A percentile compares a stretch with the other conserved stretches of the same genome.
Conservation (phyloP, 163 green algal species). For the Volvox carteri region DNA sequence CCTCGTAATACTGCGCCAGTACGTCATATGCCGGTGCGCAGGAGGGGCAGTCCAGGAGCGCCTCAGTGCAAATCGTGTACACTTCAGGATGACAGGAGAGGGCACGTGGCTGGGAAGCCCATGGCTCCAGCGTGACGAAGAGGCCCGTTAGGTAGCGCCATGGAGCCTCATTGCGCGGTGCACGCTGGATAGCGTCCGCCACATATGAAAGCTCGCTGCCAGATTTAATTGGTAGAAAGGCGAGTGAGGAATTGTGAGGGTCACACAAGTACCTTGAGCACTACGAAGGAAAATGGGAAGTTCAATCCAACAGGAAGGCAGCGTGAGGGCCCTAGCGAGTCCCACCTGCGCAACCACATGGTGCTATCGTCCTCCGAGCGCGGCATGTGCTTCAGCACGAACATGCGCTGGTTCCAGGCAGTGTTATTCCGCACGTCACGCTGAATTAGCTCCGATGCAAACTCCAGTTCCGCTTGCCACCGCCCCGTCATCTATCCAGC, state of each 20-base stretch:
- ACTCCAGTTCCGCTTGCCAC: conserved; percentile 86
- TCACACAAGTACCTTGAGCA: too few relatives aligned
- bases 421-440: conserved; percentile 95
- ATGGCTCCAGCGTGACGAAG: conserved; percentile 57
- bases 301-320: not conserved
- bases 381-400: conserved; percentile 61
- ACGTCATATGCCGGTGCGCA: conserved; percentile 62
- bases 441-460: conserved; percentile 72
- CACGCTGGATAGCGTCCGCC: conserved; percentile 61
- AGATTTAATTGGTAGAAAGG: too few relatives aligned
- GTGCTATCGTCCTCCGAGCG: not conserved
- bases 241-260: too few relatives aligned
- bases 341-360: conserved; percentile 31
- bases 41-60: conserved; percentile 56
- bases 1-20: conserved; percentile 60
- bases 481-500: conserved; percentile 40
- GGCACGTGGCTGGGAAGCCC: conserved; percentile 45
- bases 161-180: conserved; percentile 84
- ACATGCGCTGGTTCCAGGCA: conserved; percentile 89
- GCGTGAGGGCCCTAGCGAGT: not conserved
- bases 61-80: conserved; percentile 61
- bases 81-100: conserved; percentile 44
- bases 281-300: too few relatives aligned
- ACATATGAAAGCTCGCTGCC: conserved; percentile 76
- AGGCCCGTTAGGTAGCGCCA: conserved; percentile 90